These are phyloP conservation scores for Gracilaria gracilis DNA, from an alignment of 23 red algal genomes.

Conservation along the genomic window DNA sequence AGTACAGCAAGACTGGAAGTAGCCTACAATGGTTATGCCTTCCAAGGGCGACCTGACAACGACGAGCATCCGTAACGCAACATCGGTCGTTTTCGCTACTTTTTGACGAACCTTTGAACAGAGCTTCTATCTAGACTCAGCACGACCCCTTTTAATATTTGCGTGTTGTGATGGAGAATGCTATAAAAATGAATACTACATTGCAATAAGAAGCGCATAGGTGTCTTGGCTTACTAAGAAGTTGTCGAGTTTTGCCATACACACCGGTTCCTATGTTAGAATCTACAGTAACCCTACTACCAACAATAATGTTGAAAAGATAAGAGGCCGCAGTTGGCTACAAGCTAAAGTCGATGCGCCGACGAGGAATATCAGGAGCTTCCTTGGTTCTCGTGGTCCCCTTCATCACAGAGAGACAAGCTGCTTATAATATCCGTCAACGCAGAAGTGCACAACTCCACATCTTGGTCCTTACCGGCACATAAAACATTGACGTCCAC, in stretches of 20 bases:
- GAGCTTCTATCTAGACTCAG: background rate
- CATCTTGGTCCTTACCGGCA: conserved; percentile 4
- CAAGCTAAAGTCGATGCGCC: background rate
- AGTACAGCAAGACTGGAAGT: too few species aligned
- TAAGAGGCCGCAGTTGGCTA: background rate
- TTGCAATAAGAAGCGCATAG: background rate
- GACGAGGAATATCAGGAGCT: background rate
- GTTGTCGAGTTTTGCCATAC: background rate
- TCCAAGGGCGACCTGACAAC: too few species aligned
- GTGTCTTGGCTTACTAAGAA: background rate
- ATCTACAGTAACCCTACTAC: conserved; percentile 5
- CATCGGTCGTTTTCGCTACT: background rate
- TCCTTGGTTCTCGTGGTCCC: background rate
- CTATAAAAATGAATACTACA: conserved; percentile 10
- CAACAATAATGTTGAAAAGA: background rate
- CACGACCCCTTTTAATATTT: background rate
- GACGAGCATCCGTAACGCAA: background rate
- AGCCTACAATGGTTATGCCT: too few species aligned
- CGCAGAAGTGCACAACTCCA: conserved; percentile 11
- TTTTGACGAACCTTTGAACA: background rate
- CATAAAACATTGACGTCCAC: conserved; percentile 15
- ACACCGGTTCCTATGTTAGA: conserved; percentile 5
- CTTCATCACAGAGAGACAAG: background rate
- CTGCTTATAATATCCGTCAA: background rate
- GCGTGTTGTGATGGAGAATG: background rate